These are phyloP conservation scores for Epichloe hybrida DNA, from an alignment of 2,329 filamentous ascomycete species.

Conservation along the genomic window DNA sequence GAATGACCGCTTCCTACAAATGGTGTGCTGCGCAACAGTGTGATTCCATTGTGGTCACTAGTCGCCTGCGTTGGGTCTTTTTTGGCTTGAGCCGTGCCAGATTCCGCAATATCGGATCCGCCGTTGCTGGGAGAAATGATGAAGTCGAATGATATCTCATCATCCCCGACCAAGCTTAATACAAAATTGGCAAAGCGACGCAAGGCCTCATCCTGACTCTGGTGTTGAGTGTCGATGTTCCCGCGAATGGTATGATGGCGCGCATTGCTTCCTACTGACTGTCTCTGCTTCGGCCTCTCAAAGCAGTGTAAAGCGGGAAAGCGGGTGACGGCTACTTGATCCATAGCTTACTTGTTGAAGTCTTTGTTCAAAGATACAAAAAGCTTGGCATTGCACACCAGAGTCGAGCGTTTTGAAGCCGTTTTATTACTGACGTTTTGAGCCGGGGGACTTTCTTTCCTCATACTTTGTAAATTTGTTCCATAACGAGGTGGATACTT, in stretches of 20 bases:
- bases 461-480: not conserved
- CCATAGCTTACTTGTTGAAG: not conserved
- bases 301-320: not conserved
- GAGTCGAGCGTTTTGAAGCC: not conserved
- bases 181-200: not conserved
- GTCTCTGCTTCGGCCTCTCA: not conserved
- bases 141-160: conserved; percentile 3
- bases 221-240: not conserved
- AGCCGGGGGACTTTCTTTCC: not conserved
- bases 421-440: not conserved
- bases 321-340: not conserved
- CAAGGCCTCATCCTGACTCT: not conserved
- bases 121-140: not conserved
- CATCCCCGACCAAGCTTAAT: not conserved
- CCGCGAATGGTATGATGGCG: not conserved
- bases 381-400: too few species aligned
- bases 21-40: not conserved
- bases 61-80: not conserved
- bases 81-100: not conserved
- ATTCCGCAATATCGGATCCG: not conserved
- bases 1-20: not conserved
- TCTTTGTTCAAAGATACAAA: too few species aligned
- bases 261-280: too few species aligned
- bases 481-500: not conserved
- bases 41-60: not conserved